phyloP scores from a whole-genome alignment of 352 stramenopile genomes.

The Plasmopara viticola region DNA sequence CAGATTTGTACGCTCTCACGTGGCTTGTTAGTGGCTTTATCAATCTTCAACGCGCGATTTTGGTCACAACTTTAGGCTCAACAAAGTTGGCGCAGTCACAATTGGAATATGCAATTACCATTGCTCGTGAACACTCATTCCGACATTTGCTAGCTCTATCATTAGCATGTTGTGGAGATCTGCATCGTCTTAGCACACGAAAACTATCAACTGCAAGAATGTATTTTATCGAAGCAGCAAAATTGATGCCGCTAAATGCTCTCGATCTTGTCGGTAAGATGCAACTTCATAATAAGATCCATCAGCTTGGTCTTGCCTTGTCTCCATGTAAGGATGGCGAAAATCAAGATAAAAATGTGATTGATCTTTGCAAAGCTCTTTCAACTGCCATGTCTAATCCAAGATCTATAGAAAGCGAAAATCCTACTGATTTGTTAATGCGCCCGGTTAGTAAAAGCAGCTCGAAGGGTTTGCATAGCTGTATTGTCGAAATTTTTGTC shows the following conservation, averaged over 20 bases:
- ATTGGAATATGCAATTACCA: slow-evolving; percentile 26
- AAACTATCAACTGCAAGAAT: slow-evolving; percentile 9
- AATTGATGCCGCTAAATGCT: slow-evolving; percentile 21
- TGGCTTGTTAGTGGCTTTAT: slow-evolving; percentile 45
- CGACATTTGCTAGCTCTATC: slow-evolving; percentile 25
- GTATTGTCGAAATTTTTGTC: slow-evolving; percentile 16
- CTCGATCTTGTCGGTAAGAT: slow-evolving; percentile 35
- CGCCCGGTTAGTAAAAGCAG: slow-evolving; percentile 14
- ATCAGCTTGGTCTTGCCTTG: slow-evolving; percentile 13
- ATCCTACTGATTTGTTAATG: slow-evolving; percentile 2
- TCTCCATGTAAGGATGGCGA: slow-evolving; percentile 4
- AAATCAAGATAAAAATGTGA: slow-evolving; percentile 21
- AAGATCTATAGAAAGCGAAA: slow-evolving; percentile 1
- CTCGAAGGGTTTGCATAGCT: slow-evolving; percentile 18
- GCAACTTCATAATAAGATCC: slow-evolving; percentile 40
- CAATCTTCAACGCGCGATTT: slow-evolving; percentile 22
- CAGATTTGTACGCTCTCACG: slow-evolving; percentile 35
- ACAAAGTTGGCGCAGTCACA: slow-evolving; percentile 26
- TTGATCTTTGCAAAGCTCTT: slow-evolving; percentile 20
- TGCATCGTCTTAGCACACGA: slow-evolving; percentile 16
- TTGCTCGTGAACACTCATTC: slow-evolving; percentile 33
- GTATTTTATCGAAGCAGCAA: slow-evolving; percentile 28
- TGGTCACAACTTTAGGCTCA: slow-evolving; percentile 3
- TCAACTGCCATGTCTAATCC: slow-evolving; percentile 9
- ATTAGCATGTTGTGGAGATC: slow-evolving; percentile 34